These are phyloP conservation scores for Fusarium subglutinans DNA, from an alignment of 2,329 filamentous ascomycete species.

Conservation along the genomic window DNA sequence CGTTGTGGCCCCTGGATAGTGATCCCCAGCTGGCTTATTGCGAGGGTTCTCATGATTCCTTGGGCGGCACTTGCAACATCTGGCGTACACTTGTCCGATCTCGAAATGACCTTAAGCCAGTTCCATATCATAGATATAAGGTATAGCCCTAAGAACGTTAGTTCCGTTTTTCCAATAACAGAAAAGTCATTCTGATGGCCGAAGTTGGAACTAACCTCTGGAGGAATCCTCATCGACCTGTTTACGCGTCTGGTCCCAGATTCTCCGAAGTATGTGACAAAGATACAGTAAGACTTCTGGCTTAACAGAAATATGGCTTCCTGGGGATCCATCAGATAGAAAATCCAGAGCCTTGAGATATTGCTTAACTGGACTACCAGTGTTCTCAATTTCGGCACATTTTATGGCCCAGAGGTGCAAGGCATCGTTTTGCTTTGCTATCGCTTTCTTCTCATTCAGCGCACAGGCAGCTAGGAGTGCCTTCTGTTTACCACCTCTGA, in stretches of 20 bases:
- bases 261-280: background rate
- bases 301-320: background rate
- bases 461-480: background rate
- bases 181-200: background rate
- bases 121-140: slow-evolving; percentile 41
- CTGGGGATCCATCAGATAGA: slow-evolving; percentile 40
- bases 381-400: background rate
- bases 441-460: background rate
- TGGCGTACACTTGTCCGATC: slow-evolving; percentile 20
- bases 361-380: background rate
- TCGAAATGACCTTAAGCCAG: slow-evolving; percentile 32
- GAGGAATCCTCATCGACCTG: background rate
- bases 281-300: slow-evolving; percentile 11
- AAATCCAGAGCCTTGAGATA: slow-evolving; percentile 48
- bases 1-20: background rate
- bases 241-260: background rate
- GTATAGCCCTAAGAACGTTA: slow-evolving; percentile 27
- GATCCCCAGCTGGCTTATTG: background rate
- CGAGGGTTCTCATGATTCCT: background rate
- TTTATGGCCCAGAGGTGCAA: background rate
- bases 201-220: background rate
- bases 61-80: slow-evolving; percentile 22
- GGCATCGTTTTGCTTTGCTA: background rate
- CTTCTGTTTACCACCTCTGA: background rate
- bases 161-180: background rate